Conservation (phyloP, 1,284 basidiomycete species). For the Cryptococcus sp. region DNA sequence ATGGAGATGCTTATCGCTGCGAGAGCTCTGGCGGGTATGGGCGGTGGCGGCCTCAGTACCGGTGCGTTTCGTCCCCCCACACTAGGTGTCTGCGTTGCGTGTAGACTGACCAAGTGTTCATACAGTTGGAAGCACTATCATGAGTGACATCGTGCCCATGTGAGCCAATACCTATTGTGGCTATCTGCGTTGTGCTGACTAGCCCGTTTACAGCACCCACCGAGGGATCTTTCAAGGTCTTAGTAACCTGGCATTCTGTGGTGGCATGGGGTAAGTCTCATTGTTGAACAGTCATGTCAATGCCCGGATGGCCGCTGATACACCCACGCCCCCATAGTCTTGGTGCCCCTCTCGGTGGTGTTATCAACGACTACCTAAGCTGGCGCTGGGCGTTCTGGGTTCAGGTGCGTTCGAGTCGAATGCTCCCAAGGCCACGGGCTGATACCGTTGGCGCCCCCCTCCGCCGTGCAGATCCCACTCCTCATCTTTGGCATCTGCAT, state of each 20-base stretch:
- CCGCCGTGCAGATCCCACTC: conserved; percentile 61
- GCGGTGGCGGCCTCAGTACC: conserved; percentile 66
- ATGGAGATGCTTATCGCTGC: conserved; percentile 79
- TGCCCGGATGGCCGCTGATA: conserved; percentile 13
- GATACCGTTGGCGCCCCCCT: background rate
- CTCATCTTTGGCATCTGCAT: conserved; percentile 65
- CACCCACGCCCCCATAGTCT: conserved; percentile 46
- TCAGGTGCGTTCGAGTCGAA: conserved; percentile 53
- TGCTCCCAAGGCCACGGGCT: background rate
- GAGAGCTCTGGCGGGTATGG: conserved; percentile 81
- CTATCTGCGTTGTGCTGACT: background rate
- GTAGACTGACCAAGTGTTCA: background rate
- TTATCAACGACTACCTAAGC: conserved; percentile 75
- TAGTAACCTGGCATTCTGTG: conserved; percentile 65
- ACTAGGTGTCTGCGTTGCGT: background rate
- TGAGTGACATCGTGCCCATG: conserved; percentile 61
- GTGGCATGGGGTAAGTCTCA: conserved; percentile 43
- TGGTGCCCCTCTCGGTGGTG: conserved; percentile 87
- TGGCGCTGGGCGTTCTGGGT: conserved; percentile 63
- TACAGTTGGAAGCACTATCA: conserved; percentile 40
- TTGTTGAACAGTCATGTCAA: no score
- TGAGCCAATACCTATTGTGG: conserved; percentile 51
- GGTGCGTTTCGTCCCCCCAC: conserved; percentile 14
- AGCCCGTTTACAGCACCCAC: conserved; percentile 59
- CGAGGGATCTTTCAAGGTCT: conserved; percentile 85